Evolutionary conservation across 352 stramenopile species (phyloP).

Genomic region (Phytopythium oedochilum): DNA sequence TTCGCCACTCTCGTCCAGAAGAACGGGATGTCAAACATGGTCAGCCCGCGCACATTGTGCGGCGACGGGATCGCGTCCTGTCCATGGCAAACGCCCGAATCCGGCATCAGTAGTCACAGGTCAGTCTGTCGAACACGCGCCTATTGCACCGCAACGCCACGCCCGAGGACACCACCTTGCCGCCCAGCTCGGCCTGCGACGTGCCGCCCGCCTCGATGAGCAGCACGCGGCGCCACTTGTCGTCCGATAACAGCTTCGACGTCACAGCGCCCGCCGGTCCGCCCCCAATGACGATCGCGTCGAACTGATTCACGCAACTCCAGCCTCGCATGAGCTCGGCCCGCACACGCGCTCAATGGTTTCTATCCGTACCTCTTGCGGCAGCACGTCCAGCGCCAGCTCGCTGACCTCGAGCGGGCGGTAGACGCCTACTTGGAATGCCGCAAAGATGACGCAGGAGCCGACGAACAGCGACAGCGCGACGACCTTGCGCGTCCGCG

Average conservation of each 20-base stretch:
- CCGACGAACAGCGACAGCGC: conserved; percentile 3
- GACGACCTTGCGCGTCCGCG: background rate
- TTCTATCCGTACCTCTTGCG: conserved; percentile 14
- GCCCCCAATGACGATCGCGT: conserved; percentile 59
- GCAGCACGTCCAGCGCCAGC: conserved; percentile 9
- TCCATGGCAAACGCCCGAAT: too few relatives aligned
- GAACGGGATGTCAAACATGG: conserved; percentile 80
- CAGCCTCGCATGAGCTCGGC: background rate
- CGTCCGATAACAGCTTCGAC: conserved; percentile 44
- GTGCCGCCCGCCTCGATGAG: conserved; percentile 61
- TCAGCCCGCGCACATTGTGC: conserved; percentile 42
- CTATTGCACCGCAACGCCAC: background rate
- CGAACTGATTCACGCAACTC: conserved; percentile 27
- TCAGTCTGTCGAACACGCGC: background rate
- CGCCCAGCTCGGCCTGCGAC: conserved; percentile 49
- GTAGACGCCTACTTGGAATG: background rate
- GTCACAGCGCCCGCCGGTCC: conserved; percentile 55
- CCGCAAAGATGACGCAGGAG: conserved; percentile 5
- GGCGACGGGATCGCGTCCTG: conserved; percentile 33
- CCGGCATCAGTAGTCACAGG: background rate
- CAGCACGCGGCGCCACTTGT: conserved; percentile 51
- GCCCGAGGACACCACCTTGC: too few relatives aligned
- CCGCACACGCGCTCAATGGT: background rate
- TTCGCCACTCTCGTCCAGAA: conserved; percentile 85
- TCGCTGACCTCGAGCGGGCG: background rate